phyloP scores from a whole-genome alignment of 768 basidiomycete genomes.

The Lactifluus rugatus region DNA sequence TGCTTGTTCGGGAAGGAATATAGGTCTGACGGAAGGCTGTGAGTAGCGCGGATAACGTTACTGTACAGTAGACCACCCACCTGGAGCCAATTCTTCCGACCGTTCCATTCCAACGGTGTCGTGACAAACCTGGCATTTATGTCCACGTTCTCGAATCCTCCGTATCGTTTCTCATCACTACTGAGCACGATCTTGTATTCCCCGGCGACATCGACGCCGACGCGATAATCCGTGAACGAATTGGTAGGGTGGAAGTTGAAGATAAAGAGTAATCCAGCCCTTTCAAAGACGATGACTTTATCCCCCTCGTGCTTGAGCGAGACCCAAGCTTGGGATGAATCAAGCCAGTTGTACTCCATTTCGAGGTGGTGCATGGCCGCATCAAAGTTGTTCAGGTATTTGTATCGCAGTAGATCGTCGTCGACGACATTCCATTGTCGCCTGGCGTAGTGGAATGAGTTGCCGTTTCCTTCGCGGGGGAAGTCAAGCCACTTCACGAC shows the following conservation, averaged over 20 bases:
- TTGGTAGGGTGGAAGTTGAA: conserved; percentile 95
- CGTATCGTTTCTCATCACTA: conserved; percentile 81
- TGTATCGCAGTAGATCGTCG: conserved; percentile 79
- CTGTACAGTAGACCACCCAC: conserved; percentile 31
- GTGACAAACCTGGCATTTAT: conserved; percentile 62
- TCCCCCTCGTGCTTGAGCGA: conserved; percentile 91
- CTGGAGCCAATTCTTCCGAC: conserved; percentile 83
- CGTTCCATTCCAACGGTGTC: conserved; percentile 83
- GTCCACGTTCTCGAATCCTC: conserved; percentile 78
- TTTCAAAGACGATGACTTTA: conserved; percentile 91
- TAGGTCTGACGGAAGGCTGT: conserved; percentile 42
- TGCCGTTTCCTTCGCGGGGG: conserved; percentile 89
- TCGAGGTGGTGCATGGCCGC: conserved; percentile 83
- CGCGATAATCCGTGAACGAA: conserved; percentile 88
- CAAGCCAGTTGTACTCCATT: conserved; percentile 75
- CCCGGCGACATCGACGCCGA: conserved; percentile 79
- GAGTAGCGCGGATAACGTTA: background rate
- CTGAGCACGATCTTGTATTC: conserved; percentile 74
- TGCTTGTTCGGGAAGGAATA: conserved; percentile 54
- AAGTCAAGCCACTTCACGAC: conserved; percentile 90
- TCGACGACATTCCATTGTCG: conserved; percentile 96
- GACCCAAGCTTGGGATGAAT: conserved; percentile 76
- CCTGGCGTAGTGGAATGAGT: conserved; percentile 95
- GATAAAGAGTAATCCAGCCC: conserved; percentile 86
- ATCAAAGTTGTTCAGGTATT: conserved; percentile 90